These are phyloP conservation scores for Solanum aculeatissimum DNA, from an alignment of 305 asterid species.

Conservation along the genomic window DNA sequence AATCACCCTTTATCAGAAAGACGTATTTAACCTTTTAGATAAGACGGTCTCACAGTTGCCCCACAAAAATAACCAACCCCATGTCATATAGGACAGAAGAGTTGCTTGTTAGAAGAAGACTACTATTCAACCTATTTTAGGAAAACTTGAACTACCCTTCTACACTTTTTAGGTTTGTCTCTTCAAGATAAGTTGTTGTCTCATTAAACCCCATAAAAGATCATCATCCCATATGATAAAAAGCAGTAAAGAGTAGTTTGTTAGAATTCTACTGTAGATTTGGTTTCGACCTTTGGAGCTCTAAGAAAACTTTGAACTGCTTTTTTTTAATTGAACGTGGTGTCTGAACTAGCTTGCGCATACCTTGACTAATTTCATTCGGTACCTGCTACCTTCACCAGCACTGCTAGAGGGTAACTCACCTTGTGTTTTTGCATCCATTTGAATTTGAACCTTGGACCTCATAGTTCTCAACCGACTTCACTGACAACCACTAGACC, in stretches of 20 bases:
- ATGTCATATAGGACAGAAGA: not conserved
- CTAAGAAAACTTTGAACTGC: not conserved
- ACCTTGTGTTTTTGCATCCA: not conserved
- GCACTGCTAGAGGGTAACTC: not conserved
- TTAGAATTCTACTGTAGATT: not conserved
- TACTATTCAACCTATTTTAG: not conserved
- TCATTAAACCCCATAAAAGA: not conserved
- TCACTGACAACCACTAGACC: not conserved
- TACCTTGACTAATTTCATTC: not conserved
- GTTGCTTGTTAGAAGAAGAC: not conserved
- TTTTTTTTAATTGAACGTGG: not conserved
- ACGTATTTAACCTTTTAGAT: not conserved
- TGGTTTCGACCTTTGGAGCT: not conserved
- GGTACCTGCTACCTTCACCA: not conserved
- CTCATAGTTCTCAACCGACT: not conserved
- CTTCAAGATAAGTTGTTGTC: not conserved
- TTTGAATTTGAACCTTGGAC: not conserved
- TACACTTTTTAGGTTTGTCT: not conserved
- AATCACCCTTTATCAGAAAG: not conserved
- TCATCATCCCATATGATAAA: not conserved
- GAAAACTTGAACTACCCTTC: not conserved
- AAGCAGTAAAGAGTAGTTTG: not conserved
- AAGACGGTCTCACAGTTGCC: not conserved
- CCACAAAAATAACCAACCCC: not conserved
- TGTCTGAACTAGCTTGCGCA: not conserved